phyloP scores from a whole-genome alignment of 1,284 basidiomycete genomes.

The Ustilago sp. region DNA sequence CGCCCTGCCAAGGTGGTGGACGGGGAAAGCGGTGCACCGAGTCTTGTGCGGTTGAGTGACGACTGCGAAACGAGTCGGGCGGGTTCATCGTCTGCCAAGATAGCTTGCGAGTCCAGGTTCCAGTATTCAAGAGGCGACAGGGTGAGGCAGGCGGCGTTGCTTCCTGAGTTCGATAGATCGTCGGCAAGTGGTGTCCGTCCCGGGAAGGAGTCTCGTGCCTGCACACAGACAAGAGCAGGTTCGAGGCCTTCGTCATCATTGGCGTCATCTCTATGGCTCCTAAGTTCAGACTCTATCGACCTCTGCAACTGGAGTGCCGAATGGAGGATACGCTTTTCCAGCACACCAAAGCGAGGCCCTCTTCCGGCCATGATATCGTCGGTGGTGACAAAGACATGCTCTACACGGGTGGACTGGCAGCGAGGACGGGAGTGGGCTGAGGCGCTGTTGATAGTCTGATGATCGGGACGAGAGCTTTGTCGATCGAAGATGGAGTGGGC shows the following conservation, averaged over 20 bases:
- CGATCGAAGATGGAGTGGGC: conserved; percentile 36
- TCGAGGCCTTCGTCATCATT: background rate
- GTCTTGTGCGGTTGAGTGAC: conserved; percentile 37
- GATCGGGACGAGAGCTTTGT: conserved; percentile 5
- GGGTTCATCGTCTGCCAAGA: conserved; percentile 49
- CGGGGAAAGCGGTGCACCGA: conserved; percentile 56
- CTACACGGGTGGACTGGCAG: conserved; percentile 53
- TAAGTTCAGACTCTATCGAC: conserved; percentile 47
- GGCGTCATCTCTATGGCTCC: background rate
- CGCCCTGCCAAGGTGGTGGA: conserved; percentile 63
- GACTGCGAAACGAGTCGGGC: conserved; percentile 50
- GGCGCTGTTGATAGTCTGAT: background rate
- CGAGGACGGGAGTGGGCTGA: conserved; percentile 31
- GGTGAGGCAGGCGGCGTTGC: conserved; percentile 46
- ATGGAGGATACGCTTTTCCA: conserved; percentile 58
- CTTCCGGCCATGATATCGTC: conserved; percentile 61
- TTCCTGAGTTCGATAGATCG: background rate
- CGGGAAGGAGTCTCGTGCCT: conserved; percentile 39
- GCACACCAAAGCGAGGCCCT: conserved; percentile 59
- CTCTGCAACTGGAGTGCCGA: conserved; percentile 59
- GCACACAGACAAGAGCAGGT: conserved; percentile 20
- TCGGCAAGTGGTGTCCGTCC: conserved; percentile 11
- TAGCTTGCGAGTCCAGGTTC: conserved; percentile 30
- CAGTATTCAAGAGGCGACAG: conserved; percentile 66
- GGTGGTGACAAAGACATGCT: conserved; percentile 66